Evolutionary conservation across 495 filamentous ascomycete species (phyloP), one percentile per base, ranked within the genome.

Genomic region (Oleoguttula mirabilis): DNA sequence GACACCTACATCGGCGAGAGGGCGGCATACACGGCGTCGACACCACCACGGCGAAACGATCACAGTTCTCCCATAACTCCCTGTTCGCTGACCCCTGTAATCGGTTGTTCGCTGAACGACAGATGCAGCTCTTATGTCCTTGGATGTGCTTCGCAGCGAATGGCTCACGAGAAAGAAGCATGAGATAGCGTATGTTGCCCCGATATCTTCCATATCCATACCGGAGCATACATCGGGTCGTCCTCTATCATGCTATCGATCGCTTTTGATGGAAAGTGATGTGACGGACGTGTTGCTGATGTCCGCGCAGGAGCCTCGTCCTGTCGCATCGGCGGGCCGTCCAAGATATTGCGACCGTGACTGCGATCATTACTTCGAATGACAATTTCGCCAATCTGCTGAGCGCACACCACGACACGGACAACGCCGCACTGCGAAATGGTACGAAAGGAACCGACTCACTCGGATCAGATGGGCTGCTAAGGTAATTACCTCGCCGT

Each of bases 401-500:
- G 8, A 35, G 37, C 23, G 19, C 17, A 24, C 40, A 24, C 21
- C 10, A 30, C 15, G 21, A 37, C 32, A 27, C 4, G 8, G 32
- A 21, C 30, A 36, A 31, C n/a, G 22, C 8, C 25, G 21, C 48
- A 38, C 35, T 36, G 7, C 35, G 30, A 45, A 64, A 64, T 55
- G 58, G 65, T 40, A 55, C 65, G 41, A 68, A 68, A 47, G 70
- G 76, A 61, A 22, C 39, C 6, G 14, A 35, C 4, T 51, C 32
- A 51, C 70, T 94, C 31, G 72, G 83, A 45, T 72, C 71, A 45
- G 79, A 77, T 62, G 80, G 88, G 51, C 75, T 93, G 41, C 54
- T 76, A 39, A 77, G 77, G 87, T 93, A 76, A 28, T 7, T 28
- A 28, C 25, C 64, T 80, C 73, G 20, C 33, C 43, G 37, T 31